Percentiles rank a stretch among this genome's conserved stretches.
These are phyloP conservation scores for Urochloa ruziziensis DNA, from an alignment of 176 grass and related monocot species.

Conservation along the genomic window DNA sequence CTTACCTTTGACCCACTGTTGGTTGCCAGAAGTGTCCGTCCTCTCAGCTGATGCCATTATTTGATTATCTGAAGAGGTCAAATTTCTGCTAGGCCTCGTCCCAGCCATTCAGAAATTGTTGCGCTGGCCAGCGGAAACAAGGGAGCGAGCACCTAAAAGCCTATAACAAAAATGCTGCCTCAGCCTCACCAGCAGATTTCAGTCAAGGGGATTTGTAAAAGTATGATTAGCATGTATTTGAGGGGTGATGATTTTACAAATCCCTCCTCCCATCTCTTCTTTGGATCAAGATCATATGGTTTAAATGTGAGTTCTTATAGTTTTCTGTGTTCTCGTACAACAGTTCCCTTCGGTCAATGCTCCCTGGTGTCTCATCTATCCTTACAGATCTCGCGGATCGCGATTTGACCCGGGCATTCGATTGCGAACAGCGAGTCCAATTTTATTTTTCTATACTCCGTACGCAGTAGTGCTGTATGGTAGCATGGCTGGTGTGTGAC, in stretches of 20 bases:
- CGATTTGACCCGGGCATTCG: slow-evolving; percentile 5
- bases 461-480: not conserved
- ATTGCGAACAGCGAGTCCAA: not conserved
- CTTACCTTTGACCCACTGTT: not conserved
- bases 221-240: too few relatives aligned
- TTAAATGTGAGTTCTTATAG: too few relatives aligned
- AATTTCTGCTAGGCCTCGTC: slow-evolving; percentile 10
- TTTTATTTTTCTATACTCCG: not conserved
- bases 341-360: slow-evolving; percentile 8
- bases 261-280: too few relatives aligned
- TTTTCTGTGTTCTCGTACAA: too few relatives aligned
- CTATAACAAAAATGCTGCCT: not conserved
- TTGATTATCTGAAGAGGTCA: not conserved
- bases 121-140: not conserved
- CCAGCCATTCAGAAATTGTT: slow-evolving; percentile 18
- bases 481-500: not conserved
- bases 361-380: slow-evolving; percentile 16
- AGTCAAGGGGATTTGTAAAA: too few relatives aligned
- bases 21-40: not conserved
- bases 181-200: not conserved
- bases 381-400: not conserved
- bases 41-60: not conserved
- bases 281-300: too few relatives aligned
- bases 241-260: too few relatives aligned
- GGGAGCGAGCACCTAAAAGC: not conserved